Evolutionary conservation across 257 asterid species (phyloP).

Genomic region (Scutellaria barbata): DNA sequence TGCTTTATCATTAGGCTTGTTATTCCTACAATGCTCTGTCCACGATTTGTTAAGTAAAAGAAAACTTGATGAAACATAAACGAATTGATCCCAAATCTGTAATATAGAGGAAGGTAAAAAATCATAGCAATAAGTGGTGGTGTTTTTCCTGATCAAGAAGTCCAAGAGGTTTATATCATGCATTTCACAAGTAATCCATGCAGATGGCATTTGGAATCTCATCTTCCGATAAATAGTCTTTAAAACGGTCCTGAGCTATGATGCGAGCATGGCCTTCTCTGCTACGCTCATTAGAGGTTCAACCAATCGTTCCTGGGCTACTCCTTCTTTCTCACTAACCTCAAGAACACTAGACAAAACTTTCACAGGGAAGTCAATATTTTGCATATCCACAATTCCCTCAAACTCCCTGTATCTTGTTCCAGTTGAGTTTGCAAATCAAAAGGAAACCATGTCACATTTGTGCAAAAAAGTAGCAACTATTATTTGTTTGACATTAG

Average conservation of each 20-base stretch:
- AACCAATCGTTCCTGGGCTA: constrained; percentile 87
- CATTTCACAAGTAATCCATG: no score
- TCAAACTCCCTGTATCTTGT: constrained; percentile 76
- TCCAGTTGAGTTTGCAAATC: constrained; percentile 64
- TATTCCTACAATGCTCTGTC: no score
- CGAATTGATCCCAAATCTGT: no score
- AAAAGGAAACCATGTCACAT: constrained; percentile 9
- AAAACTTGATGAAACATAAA: no score
- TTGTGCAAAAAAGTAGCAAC: constrained; percentile 24
- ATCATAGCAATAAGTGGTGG: no score
- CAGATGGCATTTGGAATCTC: no score
- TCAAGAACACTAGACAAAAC: constrained; percentile 74
- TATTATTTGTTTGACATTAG: constrained; percentile 10
- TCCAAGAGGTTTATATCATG: no score
- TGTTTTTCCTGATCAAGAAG: no score
- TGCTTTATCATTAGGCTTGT: no score
- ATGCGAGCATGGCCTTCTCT: constrained; percentile 98
- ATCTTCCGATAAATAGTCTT: constrained; percentile 81
- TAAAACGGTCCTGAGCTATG: constrained; percentile 87
- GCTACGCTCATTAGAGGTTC: constrained; percentile 97
- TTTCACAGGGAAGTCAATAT: constrained; percentile 92
- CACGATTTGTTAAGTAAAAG: no score
- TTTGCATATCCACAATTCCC: constrained; percentile 61
- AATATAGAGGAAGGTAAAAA: no score
- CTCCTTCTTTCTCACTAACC: constrained; percentile 78